These are phyloP conservation scores for Lasiosphaeris hirsuta DNA, from an alignment of 495 filamentous ascomycete genomes.

Conservation along the genomic window DNA sequence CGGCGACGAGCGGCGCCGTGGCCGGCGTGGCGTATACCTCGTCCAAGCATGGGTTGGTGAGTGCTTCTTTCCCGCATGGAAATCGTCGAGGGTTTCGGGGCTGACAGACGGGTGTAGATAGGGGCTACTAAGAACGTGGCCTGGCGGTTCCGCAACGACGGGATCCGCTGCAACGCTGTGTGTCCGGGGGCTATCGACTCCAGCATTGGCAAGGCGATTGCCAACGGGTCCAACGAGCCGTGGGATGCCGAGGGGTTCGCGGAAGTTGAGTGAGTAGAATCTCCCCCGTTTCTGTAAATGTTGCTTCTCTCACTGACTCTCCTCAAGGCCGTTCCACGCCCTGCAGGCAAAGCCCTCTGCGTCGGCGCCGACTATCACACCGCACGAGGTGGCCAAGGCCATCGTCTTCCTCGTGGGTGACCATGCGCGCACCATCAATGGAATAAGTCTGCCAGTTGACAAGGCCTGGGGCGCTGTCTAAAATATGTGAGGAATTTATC, in stretches of 20 bases:
- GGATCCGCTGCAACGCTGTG: conserved; percentile 26
- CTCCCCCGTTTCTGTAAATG: not conserved
- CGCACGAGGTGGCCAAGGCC: conserved; percentile 34
- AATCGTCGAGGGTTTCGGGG: too few relatives aligned
- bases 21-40: conserved; percentile 42
- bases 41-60: conserved; percentile 32
- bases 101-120: conserved; percentile 13
- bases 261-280: conserved; percentile 21
- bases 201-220: conserved; percentile 20
- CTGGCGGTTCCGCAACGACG: conserved; percentile 40
- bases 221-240: not conserved
- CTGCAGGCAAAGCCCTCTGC: conserved; percentile 22
- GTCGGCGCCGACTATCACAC: conserved; percentile 23
- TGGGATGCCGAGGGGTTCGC: conserved; percentile 23
- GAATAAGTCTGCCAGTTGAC: conserved; percentile 35
- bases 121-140: conserved; percentile 46
- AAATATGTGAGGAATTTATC: not conserved
- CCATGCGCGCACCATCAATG: conserved; percentile 34
- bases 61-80: not conserved
- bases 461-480: conserved; percentile 29
- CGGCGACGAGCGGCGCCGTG: conserved; percentile 34
- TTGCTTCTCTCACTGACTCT: not conserved
- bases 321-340: conserved; percentile 27
- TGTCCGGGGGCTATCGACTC: conserved; percentile 25
- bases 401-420: conserved; percentile 39